Evolutionary conservation across 345 rosid genomes (phyloP).

Genomic region (Populus ilicifolia): DNA sequence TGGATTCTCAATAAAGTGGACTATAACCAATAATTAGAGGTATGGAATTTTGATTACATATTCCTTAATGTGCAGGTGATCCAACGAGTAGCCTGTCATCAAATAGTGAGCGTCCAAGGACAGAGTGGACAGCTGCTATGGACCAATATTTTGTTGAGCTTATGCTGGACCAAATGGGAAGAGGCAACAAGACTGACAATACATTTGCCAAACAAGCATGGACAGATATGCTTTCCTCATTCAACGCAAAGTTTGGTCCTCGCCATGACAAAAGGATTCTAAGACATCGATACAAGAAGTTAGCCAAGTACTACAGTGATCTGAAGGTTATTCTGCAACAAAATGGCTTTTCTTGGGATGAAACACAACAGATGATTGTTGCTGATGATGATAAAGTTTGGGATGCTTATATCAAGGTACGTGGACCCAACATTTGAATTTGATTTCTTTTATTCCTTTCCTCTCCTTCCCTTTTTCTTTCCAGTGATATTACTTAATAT

Average conservation of each 20-base stretch:
- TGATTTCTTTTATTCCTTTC: background rate
- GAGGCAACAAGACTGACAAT: slow-evolving; percentile 57
- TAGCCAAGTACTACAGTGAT: slow-evolving; percentile 62
- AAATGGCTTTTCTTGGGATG: slow-evolving; percentile 78
- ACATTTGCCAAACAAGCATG: slow-evolving; percentile 76
- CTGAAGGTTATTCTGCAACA: slow-evolving; percentile 44
- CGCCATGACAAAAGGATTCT: slow-evolving; percentile 76
- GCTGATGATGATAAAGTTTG: slow-evolving; percentile 56
- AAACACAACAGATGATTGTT: slow-evolving; percentile 43
- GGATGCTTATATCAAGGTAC: slow-evolving; percentile 72
- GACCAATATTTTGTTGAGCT: slow-evolving; percentile 72
- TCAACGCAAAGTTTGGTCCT: slow-evolving; percentile 61
- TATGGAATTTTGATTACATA: slow-evolving; percentile 1
- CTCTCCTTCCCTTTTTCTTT: slow-evolving; percentile 3
- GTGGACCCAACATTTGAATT: background rate
- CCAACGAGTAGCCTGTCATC: slow-evolving; percentile 22
- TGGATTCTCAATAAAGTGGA: background rate
- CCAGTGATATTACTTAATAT: slow-evolving; percentile 10
- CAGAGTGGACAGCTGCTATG: slow-evolving; percentile 76
- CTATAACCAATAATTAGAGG: background rate
- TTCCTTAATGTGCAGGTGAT: slow-evolving; percentile 46
- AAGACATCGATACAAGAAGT: slow-evolving; percentile 69
- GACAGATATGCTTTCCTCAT: slow-evolving; percentile 69
- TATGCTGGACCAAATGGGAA: slow-evolving; percentile 69
- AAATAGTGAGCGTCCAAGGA: slow-evolving; percentile 48